These are phyloP conservation scores for Meyerozyma athensensis DNA, from an alignment of 1,139 yeast species.

Conservation along the genomic window DNA sequence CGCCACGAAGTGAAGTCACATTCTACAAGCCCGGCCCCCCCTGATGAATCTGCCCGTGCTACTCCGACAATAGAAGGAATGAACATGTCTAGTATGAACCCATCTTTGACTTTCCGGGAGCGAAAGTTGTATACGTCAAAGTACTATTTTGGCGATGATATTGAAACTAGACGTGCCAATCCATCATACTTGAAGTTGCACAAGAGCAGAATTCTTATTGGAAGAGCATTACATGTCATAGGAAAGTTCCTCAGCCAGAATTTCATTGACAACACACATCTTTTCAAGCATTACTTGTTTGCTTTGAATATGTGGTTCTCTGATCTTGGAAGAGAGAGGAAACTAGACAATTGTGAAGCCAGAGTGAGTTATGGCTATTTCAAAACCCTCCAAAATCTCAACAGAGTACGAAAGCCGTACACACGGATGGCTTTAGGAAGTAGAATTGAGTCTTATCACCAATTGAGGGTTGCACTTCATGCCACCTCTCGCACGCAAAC, in stretches of 20 bases:
- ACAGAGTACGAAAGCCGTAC: constrained; percentile 58
- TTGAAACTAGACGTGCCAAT: constrained; percentile 41
- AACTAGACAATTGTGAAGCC: constrained; percentile 52
- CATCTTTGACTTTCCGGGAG: constrained; percentile 53
- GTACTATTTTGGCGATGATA: constrained; percentile 52
- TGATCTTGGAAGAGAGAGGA: constrained; percentile 74
- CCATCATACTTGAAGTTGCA: constrained; percentile 60
- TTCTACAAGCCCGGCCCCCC: constrained; percentile 8
- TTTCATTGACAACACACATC: constrained; percentile 64
- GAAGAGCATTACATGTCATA: constrained; percentile 61
- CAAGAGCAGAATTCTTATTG: constrained; percentile 56
- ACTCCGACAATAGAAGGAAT: constrained; percentile 43
- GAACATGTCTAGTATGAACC: constrained; percentile 41
- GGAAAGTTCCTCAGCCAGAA: constrained; percentile 44
- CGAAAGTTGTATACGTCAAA: constrained; percentile 55
- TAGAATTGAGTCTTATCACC: constrained; percentile 73
- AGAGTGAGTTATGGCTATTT: constrained; percentile 33
- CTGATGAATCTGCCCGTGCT: constrained; percentile 32
- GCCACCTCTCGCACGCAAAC: constrained; percentile 74
- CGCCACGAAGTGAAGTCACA: not conserved
- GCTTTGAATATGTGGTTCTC: constrained; percentile 77
- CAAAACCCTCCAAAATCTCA: constrained; percentile 36
- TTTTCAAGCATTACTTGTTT: constrained; percentile 61
- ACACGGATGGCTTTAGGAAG: constrained; percentile 78
- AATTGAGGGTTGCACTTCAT: constrained; percentile 68